phyloP scores from a whole-genome alignment of 352 stramenopile genomes.

The Pythium vanterpoolii region DNA sequence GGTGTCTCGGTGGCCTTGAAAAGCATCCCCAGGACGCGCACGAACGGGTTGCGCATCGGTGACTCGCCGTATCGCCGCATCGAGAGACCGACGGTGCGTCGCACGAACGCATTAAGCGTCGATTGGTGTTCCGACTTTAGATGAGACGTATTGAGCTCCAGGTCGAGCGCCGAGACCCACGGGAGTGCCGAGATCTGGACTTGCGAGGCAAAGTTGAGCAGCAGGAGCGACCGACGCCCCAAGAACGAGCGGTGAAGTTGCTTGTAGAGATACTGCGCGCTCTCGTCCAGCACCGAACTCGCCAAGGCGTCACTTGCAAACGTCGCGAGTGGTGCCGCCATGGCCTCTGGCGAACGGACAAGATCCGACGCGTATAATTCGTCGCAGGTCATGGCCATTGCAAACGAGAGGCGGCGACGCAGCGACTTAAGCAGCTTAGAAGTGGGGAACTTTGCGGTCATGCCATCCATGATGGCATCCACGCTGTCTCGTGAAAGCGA shows the following conservation, averaged over 20 bases:
- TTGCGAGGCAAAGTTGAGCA: slow-evolving; percentile 20
- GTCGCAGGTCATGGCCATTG: not conserved
- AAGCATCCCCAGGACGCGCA: slow-evolving; percentile 1
- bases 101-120: slow-evolving; percentile 16
- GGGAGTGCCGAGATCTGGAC: slow-evolving; percentile 13
- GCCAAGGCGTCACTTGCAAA: slow-evolving; percentile 1
- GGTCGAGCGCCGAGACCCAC: slow-evolving; percentile 13
- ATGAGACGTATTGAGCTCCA: not conserved
- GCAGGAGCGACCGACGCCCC: slow-evolving; percentile 14
- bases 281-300: slow-evolving; percentile 1
- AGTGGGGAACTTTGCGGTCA: not conserved
- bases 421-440: slow-evolving; percentile 1
- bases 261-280: slow-evolving; percentile 18
- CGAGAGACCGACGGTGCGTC: not conserved
- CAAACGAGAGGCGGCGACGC: not conserved
- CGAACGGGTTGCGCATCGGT: slow-evolving; percentile 5
- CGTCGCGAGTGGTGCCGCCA: not conserved
- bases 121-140: slow-evolving; percentile 1
- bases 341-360: slow-evolving; percentile 13
- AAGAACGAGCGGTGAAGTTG: slow-evolving; percentile 23
- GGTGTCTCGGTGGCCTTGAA: not conserved
- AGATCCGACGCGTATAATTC: slow-evolving; percentile 2
- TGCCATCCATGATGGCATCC: not conserved
- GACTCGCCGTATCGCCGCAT: slow-evolving; percentile 10
- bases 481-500: not conserved